Evolutionary conservation across 257 asterid genomes (phyloP).

Genomic region (Fraxinus americana): DNA sequence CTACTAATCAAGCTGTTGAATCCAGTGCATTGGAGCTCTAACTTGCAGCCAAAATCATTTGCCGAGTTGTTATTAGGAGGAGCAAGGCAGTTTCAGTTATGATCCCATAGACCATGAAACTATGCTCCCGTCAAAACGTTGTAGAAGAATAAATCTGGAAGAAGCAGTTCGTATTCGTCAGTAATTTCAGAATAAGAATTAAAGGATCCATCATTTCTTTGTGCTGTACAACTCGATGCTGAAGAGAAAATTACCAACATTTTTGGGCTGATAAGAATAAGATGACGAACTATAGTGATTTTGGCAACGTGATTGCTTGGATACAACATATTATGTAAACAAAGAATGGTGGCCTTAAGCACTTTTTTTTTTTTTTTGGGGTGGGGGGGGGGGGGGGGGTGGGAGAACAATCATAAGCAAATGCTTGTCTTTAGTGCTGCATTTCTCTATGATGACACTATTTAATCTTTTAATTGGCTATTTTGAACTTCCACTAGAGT

Average conservation of each 20-base stretch:
- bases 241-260: conserved; percentile 52
- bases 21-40: conserved; percentile 32
- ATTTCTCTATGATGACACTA: conserved; percentile 45
- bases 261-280: conserved; percentile 67
- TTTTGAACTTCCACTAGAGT: conserved; percentile 41
- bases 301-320: conserved; percentile 61
- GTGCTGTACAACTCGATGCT: conserved; percentile 50
- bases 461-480: conserved; percentile 54
- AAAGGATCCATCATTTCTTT: conserved; percentile 50
- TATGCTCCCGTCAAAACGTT: conserved; percentile 45
- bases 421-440: conserved; percentile 57
- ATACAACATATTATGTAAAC: conserved; percentile 43
- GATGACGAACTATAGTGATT: conserved; percentile 53
- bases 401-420: conserved; percentile 54
- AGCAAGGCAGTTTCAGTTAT: conserved; percentile 25
- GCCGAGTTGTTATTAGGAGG: conserved; percentile 40
- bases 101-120: conserved; percentile 49
- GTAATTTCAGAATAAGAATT: conserved; percentile 42
- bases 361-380: conserved; percentile 19
- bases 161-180: conserved; percentile 48
- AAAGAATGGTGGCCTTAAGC: conserved; percentile 47
- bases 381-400: conserved; percentile 37
- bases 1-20: conserved; percentile 34
- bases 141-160: conserved; percentile 36
- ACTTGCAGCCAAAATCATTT: conserved; percentile 39